Evolutionary conservation across 1,284 basidiomycete genomes (phyloP).

Genomic region (Rhodotorula sp.): DNA sequence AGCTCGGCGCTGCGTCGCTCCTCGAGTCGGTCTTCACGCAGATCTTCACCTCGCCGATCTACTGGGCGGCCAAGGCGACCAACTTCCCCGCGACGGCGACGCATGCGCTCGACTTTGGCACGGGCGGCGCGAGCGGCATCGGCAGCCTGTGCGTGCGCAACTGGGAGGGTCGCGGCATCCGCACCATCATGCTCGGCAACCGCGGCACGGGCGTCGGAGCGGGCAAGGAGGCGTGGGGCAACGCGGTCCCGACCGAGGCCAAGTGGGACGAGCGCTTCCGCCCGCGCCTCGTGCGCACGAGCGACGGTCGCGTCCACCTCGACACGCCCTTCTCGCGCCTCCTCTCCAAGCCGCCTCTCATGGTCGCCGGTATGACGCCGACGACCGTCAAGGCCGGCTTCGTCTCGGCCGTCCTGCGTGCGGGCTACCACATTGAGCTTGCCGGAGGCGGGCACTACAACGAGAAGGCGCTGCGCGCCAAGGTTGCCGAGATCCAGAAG

Average conservation of each 20-base stretch:
- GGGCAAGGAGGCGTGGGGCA: conserved; percentile 73
- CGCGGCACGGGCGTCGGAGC: conserved; percentile 70
- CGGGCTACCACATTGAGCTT: conserved; percentile 93
- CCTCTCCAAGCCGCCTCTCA: conserved; percentile 91
- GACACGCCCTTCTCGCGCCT: conserved; percentile 96
- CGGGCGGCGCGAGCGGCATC: conserved; percentile 90
- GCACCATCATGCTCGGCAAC: conserved; percentile 81
- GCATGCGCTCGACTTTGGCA: conserved; percentile 94
- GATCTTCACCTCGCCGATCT: conserved; percentile 87
- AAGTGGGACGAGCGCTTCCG: conserved; percentile 89
- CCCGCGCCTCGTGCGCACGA: conserved; percentile 83
- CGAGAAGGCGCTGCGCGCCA: conserved; percentile 78
- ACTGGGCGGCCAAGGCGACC: conserved; percentile 82
- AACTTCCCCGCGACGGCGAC: conserved; percentile 85
- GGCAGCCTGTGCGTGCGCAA: conserved; percentile 87
- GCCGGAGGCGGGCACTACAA: conserved; percentile 98
- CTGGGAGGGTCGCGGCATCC: conserved; percentile 88
- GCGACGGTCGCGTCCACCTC: conserved; percentile 84
- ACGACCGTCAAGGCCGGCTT: conserved; percentile 90
- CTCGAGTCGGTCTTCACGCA: conserved; percentile 70
- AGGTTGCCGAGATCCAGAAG: conserved; percentile 83
- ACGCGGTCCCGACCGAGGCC: conserved; percentile 70
- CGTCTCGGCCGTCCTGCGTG: conserved; percentile 85
- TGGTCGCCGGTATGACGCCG: conserved; percentile 99
- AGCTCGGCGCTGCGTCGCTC: conserved; percentile 70